Evolutionary conservation across 2,329 filamentous ascomycete species (phyloP), one percentile per base, ranked within the genome.

Genomic region (Claviceps pusilla): DNA sequence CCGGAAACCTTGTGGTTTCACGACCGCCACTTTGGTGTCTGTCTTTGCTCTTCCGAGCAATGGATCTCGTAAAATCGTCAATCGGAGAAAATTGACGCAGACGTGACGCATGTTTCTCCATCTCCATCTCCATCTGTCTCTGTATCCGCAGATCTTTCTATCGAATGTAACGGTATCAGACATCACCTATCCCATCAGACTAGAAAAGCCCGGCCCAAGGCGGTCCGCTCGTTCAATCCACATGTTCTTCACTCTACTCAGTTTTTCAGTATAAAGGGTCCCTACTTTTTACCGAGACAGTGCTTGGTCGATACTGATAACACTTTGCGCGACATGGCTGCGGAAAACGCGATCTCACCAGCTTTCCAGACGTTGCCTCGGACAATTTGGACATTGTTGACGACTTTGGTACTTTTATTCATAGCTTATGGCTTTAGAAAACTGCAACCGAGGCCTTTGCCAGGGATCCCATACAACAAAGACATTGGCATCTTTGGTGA

Each of bases 391-490:
- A 19, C 43, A 7, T 28, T 31, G 14, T 3, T 39, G 7, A 31
- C 24, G 14, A 31, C 45, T 19, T 19, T 35, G 9, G 43, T 41
- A n/a, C 6, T 53, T 41, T 42, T 48, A 19, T 14, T 47, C 7
- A 16, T 52, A 7, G 2, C 33, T 3, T 42, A 53, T 48, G 33
- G 43, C 35, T 41, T 14, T 1, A 53, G 24, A 14, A 53, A 10
- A 10, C 10, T 39, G 28, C 45, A 48, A 2, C 4, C 31, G 1
- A 41, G 24, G 28, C 42, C 54, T n/a, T 9, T 55, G 3, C 50
- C 35, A 16, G 50, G 50, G 7, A 55, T 55, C 3, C 50, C 54
- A n/a, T 55, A 55, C 50, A 48, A 55, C 33, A 12, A 39, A 16
- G 11, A 24, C 1, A 39, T 37, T 2, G 53, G 48, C 3, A 29